A percentile compares a stretch with the other conserved stretches of the same genome.
phyloP scores from a whole-genome alignment of 768 basidiomycete genomes.

The Tulasnella calospora region DNA sequence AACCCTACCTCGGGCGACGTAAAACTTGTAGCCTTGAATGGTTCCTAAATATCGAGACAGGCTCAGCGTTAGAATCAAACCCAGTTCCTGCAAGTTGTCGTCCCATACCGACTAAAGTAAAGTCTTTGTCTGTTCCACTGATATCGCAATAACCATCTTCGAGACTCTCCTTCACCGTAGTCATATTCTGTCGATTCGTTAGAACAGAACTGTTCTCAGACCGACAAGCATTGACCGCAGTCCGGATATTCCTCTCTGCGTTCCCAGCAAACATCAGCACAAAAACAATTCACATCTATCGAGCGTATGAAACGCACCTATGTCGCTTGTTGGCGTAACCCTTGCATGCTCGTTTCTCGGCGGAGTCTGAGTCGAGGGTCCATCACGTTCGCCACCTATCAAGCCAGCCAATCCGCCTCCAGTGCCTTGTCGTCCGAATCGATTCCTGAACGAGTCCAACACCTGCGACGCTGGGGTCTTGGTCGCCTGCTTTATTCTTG shows the following conservation, averaged over 20 bases:
- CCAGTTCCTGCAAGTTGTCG: not conserved
- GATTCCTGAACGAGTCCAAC: constrained; percentile 15
- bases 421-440: not conserved
- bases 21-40: constrained; percentile 34
- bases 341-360: constrained; percentile 26
- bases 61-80: not conserved
- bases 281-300: constrained; percentile 21
- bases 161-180: constrained; percentile 65
- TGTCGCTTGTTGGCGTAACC: constrained; percentile 44
- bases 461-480: not conserved
- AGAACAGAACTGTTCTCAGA: constrained; percentile 60
- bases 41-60: not conserved
- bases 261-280: not conserved
- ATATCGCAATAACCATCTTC: constrained; percentile 80
- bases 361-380: constrained; percentile 15
- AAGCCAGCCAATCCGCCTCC: not conserved
- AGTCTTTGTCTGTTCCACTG: constrained; percentile 57
- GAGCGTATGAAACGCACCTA: constrained; percentile 37
- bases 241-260: constrained; percentile 30
- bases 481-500: not conserved
- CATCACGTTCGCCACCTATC: not conserved
- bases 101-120: constrained; percentile 55
- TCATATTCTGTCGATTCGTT: constrained; percentile 62
- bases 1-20: constrained; percentile 48
- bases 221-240: constrained; percentile 63